Base-by-base conservation (phyloP, 306 rosid genomes). In the Fagus crenata region DNA sequence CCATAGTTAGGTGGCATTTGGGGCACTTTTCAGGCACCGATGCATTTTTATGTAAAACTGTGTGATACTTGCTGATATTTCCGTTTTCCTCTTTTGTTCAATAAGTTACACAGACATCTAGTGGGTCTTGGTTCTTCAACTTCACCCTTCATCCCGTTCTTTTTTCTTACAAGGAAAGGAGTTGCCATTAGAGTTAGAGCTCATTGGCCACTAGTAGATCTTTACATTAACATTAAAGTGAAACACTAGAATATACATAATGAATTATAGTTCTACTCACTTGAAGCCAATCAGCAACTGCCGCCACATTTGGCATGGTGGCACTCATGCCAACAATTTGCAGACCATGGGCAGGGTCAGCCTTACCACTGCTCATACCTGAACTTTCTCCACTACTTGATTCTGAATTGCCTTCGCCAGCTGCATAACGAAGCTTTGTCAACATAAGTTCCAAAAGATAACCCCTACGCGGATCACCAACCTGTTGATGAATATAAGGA, bases 261-360 rank as follows among this genome's bases (percentile, higher is more conserved):
- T 41, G 49, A 80, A 42, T 49, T 39, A 76, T 53, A 33, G 77
- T 73, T 78, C 82, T 49, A 61, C 96, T 86, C 83, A 92, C 98
- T 87, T 89, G 93, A 85, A 95, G 98, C 98, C 98, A 95, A 74
- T 95, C 95, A 75, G 98, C 97, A 83, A 95, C 97, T 64, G 96
- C 96, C 51, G 92, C 96, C 71, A 95, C 97, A 73, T 95, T 95
- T 69, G 98, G 98, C 98, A 95, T 95, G 77, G 98, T 95, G 53
- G 98, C 98, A 84, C 98, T 95, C 98, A 95, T 92, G 71, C 98
- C 98, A 70, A 95, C 97, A 83, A 95, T 90, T 84, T 95, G 98
- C 84, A 95, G 84, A 76, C 96, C 96, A 75, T 86, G 90, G 80
- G 97, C 90, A 86, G 92, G 92, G 81, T 95, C 98, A 72, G 83